These are phyloP conservation scores for Colletotrichum tabaci DNA, from an alignment of 2,329 filamentous ascomycete species.

Conservation along the genomic window DNA sequence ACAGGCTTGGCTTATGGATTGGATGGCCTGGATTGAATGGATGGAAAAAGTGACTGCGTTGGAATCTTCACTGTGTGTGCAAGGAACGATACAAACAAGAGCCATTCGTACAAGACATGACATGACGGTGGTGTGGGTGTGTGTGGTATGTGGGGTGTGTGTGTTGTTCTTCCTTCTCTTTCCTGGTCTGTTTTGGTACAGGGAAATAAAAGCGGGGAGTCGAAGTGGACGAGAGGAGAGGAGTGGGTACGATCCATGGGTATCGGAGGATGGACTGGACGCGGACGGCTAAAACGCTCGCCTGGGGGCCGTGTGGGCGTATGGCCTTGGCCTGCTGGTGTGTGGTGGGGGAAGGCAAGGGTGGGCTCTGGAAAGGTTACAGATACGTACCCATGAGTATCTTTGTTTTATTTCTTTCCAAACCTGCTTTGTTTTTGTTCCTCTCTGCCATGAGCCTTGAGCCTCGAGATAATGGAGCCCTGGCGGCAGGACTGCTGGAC, in stretches of 20 bases:
- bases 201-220: constrained; percentile 14
- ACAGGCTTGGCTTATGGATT: neutral
- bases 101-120: too few species aligned
- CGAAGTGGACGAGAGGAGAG: constrained; percentile 1
- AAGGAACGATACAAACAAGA: constrained; percentile 3
- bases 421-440: neutral
- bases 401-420: neutral
- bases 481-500: constrained; percentile 15
- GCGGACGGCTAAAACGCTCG: constrained; percentile 23
- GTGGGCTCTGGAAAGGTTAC: neutral
- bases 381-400: constrained; percentile 22
- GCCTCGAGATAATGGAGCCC: constrained; percentile 31
- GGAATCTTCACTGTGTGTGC: constrained; percentile 6
- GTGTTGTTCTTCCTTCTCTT: neutral
- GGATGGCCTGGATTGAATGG: constrained; percentile 3
- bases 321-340: constrained; percentile 24
- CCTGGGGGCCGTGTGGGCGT: constrained; percentile 36
- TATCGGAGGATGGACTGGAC: constrained; percentile 24
- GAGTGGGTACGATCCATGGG: constrained; percentile 9
- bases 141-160: too few species aligned
- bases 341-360: constrained; percentile 11
- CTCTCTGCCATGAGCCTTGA: neutral
- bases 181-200: neutral
- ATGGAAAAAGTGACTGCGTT: constrained; percentile 1
- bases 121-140: neutral